Evolutionary conservation across 352 stramenopile species (phyloP).

Genomic region (Globisporangium okanoganense): DNA sequence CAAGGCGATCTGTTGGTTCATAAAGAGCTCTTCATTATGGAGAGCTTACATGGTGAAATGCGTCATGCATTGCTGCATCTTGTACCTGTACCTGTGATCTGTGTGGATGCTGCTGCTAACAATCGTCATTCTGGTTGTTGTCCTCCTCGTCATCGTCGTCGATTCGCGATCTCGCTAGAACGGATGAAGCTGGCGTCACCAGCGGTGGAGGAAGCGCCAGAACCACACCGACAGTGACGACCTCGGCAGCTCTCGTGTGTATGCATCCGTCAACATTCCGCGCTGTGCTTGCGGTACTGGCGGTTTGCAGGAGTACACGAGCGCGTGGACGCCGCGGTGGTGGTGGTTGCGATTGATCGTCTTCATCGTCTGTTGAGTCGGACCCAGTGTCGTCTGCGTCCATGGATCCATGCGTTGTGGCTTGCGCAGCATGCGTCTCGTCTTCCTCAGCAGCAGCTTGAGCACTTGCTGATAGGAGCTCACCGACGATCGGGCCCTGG

Average conservation of each 20-base stretch:
- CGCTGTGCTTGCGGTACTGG: background rate
- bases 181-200: background rate
- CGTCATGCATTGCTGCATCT: background rate
- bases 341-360: background rate
- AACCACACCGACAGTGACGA: background rate
- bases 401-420: background rate
- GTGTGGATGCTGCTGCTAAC: slow-evolving; percentile 9
- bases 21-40: too few species aligned
- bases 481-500: background rate
- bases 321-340: background rate
- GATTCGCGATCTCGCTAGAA: background rate
- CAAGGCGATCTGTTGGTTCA: too few species aligned
- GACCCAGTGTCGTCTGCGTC: background rate
- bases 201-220: background rate
- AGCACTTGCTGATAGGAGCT: background rate
- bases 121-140: slow-evolving; percentile 28
- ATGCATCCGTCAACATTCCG: background rate
- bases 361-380: slow-evolving; percentile 11
- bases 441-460: background rate
- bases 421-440: background rate
- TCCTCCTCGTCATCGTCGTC: slow-evolving; percentile 1
- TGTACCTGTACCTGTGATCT: background rate
- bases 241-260: background rate
- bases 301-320: background rate
- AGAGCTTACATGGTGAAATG: background rate